Percentiles rank a stretch among this genome's conserved stretches.
These are phyloP conservation scores for Pilaira anomala DNA, from an alignment of 192 early-diverging fungal genomes.

Conservation along the genomic window DNA sequence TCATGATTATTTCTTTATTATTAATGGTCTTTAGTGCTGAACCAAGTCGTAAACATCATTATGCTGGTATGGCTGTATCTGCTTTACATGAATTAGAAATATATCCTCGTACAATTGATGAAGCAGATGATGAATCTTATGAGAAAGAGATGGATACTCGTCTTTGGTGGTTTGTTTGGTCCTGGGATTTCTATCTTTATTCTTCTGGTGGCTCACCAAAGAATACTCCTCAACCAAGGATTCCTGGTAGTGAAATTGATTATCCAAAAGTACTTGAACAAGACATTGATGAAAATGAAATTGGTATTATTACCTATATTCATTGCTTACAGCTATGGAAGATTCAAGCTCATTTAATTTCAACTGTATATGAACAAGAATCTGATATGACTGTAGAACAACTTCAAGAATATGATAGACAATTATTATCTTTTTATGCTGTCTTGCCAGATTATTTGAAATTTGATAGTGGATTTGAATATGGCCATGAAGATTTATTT, in stretches of 20 bases:
- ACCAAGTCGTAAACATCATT: constrained; percentile 23
- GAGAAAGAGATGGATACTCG: constrained; percentile 38
- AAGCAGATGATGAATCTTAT: constrained; percentile 21
- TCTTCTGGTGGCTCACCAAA: constrained; percentile 21
- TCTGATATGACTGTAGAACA: constrained; percentile 31
- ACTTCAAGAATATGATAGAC: constrained; percentile 25
- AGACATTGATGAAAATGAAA: constrained; percentile 30
- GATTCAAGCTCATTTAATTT: constrained; percentile 34
- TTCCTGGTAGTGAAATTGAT: constrained; percentile 22
- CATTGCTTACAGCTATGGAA: constrained; percentile 28
- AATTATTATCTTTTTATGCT: constrained; percentile 12
- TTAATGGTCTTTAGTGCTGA: constrained; percentile 27
- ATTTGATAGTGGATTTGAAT: constrained; percentile 24
- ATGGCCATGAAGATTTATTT: constrained; percentile 25
- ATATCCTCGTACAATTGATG: constrained; percentile 30
- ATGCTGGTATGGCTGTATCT: constrained; percentile 30
- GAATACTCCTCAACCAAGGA: constrained; percentile 24
- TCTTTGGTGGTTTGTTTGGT: constrained; percentile 41
- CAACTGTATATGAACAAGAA: constrained; percentile 29
- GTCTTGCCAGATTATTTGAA: constrained; percentile 25
- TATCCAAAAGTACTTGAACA: constrained; percentile 28
- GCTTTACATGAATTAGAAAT: constrained; percentile 31
- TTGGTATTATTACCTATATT: constrained; percentile 15
- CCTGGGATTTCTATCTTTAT: constrained; percentile 32
- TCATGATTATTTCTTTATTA: constrained; percentile 23